These are phyloP conservation scores for Colletotrichum siamense DNA, from an alignment of 2,329 filamentous ascomycete species.

Conservation along the genomic window DNA sequence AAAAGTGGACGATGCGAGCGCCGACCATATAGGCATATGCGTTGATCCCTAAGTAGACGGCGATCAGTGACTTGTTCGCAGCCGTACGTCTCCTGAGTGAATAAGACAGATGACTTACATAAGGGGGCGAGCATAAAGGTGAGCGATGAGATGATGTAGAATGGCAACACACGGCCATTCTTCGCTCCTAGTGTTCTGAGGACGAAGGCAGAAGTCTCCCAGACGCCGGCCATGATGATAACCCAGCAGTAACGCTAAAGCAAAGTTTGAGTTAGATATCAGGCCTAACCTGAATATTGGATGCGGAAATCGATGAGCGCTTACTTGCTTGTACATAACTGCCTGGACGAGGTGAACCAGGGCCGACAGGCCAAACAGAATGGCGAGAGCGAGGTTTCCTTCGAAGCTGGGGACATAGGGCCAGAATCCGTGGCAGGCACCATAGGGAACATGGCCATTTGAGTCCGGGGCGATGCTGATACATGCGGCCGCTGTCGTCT, in stretches of 20 bases:
- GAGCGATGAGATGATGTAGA: not conserved
- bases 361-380: not conserved
- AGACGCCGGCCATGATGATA: not conserved
- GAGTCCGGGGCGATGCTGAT: not conserved
- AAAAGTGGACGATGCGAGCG: not conserved
- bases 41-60: not conserved
- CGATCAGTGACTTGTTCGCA: not conserved
- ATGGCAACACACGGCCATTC: not conserved
- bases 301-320: not conserved
- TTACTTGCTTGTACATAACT: not conserved
- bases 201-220: not conserved
- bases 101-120: not conserved
- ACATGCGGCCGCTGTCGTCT: not conserved
- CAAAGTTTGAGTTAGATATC: not conserved
- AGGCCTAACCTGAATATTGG: not conserved
- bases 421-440: not conserved
- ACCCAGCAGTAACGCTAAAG: not conserved
- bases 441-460: not conserved
- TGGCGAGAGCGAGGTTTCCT: not conserved
- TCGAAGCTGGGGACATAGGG: not conserved
- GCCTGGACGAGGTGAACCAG: not conserved
- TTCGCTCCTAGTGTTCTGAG: not conserved
- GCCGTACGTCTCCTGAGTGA: not conserved
- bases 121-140: not conserved
- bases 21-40: not conserved